Conservation (phyloP, 257 asterid genomes). For the Gentiana straminea region DNA sequence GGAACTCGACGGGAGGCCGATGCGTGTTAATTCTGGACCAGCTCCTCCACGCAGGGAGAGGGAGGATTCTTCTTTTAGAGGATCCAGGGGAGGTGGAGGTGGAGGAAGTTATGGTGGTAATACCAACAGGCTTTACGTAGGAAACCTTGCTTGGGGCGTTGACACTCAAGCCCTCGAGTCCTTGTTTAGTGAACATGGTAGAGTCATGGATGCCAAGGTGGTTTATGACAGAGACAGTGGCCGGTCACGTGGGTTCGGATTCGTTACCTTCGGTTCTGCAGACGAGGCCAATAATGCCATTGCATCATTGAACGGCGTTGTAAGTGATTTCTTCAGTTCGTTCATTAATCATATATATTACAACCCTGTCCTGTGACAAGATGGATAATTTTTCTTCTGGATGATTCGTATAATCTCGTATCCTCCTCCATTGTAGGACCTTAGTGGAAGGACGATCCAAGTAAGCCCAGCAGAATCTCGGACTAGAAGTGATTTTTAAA, state of each 20-base stretch:
- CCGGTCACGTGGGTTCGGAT: slow-evolving; percentile 88
- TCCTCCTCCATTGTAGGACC: no score
- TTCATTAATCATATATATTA: no score
- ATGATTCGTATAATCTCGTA: no score
- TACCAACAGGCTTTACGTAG: slow-evolving; percentile 57
- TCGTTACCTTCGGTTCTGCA: slow-evolving; percentile 56
- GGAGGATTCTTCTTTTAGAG: slow-evolving; percentile 28
- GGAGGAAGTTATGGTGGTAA: slow-evolving; percentile 27
- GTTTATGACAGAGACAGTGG: slow-evolving; percentile 84
- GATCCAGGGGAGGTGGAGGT: slow-evolving; percentile 29
- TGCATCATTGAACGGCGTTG: slow-evolving; percentile 58
- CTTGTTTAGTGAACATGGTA: slow-evolving; percentile 71
- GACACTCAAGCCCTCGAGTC: slow-evolving; percentile 62
- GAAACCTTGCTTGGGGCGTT: slow-evolving; percentile 90
- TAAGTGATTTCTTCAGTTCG: slow-evolving; percentile 21
- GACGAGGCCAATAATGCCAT: slow-evolving; percentile 64
- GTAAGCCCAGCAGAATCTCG: no score
- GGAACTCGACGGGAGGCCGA: slow-evolving; percentile 72
- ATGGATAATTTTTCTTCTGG: no score
- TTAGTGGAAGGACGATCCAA: no score
- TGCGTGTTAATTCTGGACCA: slow-evolving; percentile 82
- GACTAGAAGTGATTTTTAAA: no score
- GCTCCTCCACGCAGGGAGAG: slow-evolving; percentile 62
- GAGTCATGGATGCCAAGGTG: slow-evolving; percentile 70
- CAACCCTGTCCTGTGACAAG: no score